These are phyloP conservation scores for Schizophyllum amplum DNA, from an alignment of 1,284 basidiomycete genomes.

Conservation along the genomic window DNA sequence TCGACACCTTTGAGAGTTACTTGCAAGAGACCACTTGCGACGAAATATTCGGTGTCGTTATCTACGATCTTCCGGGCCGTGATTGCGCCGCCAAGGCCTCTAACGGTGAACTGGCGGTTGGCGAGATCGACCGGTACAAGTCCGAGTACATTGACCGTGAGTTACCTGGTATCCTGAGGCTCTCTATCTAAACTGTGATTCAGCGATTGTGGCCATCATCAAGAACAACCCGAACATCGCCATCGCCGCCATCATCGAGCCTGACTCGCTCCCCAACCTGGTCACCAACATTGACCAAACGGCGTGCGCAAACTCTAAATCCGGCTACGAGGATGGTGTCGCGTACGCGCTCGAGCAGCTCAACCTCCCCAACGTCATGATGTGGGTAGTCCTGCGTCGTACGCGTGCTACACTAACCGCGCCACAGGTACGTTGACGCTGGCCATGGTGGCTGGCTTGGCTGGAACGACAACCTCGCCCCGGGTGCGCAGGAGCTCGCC, in stretches of 20 bases:
- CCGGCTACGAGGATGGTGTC: conserved; percentile 36
- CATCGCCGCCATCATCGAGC: conserved; percentile 37
- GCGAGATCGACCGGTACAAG: conserved; percentile 44
- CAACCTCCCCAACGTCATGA: conserved; percentile 1
- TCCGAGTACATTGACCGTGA: conserved; percentile 46
- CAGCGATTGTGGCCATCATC: not conserved
- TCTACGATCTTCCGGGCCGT: conserved; percentile 56
- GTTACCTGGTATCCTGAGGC: not conserved
- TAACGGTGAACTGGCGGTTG: conserved; percentile 57
- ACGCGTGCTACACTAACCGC: too few relatives aligned
- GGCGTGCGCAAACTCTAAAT: conserved; percentile 45
- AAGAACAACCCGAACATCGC: conserved; percentile 2
- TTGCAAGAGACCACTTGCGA: not conserved
- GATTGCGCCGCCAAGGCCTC: conserved; percentile 59
- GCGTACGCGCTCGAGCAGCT: not conserved
- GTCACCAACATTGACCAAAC: conserved; percentile 56
- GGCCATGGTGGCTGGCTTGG: conserved; percentile 64
- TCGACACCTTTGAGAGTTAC: too few relatives aligned
- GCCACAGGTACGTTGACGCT: conserved; percentile 55
- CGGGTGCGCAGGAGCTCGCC: conserved; percentile 48
- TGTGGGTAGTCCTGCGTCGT: too few relatives aligned
- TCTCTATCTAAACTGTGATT: not conserved
- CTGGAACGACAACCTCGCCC: conserved; percentile 54
- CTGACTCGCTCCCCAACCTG: conserved; percentile 54
- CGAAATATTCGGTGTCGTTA: conserved; percentile 50